phyloP scores from a whole-genome alignment of 140 eudicot genomes.

The Stevia rebaudiana region DNA sequence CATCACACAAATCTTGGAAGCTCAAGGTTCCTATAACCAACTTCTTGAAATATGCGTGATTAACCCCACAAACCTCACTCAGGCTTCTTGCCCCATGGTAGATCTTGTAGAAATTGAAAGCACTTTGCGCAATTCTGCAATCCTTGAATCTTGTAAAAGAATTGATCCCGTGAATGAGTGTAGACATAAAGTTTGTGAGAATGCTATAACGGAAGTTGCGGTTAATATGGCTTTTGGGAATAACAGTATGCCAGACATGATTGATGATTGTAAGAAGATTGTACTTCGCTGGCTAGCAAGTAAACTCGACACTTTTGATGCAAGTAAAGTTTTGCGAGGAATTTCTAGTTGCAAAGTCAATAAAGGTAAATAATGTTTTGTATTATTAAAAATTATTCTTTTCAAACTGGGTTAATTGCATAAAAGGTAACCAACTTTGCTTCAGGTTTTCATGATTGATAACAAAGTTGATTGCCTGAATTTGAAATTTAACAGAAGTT shows the following conservation, averaged over 20 bases:
- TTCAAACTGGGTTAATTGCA: not conserved
- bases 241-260: conserved; percentile 11
- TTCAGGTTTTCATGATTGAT: not conserved
- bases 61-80: conserved; percentile 36
- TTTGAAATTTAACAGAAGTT: not conserved
- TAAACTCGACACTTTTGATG: conserved; percentile 35
- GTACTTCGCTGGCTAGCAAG: conserved; percentile 53
- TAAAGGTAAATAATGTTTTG: conserved; percentile 32
- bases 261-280: conserved; percentile 48
- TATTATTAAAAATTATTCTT: not conserved
- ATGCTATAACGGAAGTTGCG: conserved; percentile 50
- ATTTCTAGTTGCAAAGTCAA: conserved; percentile 54
- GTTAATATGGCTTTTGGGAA: conserved; percentile 26
- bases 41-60: conserved; percentile 46
- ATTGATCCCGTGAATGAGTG: conserved; percentile 51
- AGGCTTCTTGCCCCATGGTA: conserved; percentile 45
- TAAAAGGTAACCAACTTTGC: not conserved
- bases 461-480: not conserved
- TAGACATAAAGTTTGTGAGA: conserved; percentile 43
- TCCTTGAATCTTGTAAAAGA: conserved; percentile 35
- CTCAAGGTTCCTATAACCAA: conserved; percentile 45
- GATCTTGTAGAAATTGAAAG: conserved; percentile 38
- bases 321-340: conserved; percentile 44
- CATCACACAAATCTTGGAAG: conserved; percentile 36
- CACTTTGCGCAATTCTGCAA: conserved; percentile 16